Percentiles rank a stretch among this genome's conserved stretches.
Evolutionary conservation across 805 yeast genomes (phyloP).

Genomic region (Starmerella powellii): DNA sequence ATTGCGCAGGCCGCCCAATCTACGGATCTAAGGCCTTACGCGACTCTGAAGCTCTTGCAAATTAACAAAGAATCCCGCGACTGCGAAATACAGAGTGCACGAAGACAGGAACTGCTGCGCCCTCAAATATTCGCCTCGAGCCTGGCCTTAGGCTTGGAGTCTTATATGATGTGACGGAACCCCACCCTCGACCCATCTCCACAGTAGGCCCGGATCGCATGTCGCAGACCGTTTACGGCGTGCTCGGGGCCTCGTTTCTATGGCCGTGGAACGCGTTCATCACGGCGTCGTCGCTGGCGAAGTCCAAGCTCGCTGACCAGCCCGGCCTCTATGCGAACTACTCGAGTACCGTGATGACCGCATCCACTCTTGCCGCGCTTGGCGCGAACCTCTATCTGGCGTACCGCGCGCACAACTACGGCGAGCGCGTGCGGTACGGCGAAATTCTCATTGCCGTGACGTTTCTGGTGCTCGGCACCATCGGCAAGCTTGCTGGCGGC

Average conservation of each 20-base stretch:
- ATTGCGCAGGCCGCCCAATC: too few relatives aligned
- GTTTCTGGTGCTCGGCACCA: conserved; percentile 46
- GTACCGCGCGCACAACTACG: conserved; percentile 51
- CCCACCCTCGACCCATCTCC: too few relatives aligned
- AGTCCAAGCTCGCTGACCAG: conserved; percentile 41
- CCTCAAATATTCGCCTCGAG: too few relatives aligned
- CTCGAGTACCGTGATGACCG: conserved; percentile 79
- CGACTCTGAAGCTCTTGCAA: too few relatives aligned
- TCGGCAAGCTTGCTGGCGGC: conserved; percentile 4
- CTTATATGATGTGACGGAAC: too few relatives aligned
- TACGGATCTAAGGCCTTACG: too few relatives aligned
- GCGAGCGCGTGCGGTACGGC: conserved; percentile 48
- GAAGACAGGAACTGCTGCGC: too few relatives aligned
- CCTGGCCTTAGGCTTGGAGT: too few relatives aligned
- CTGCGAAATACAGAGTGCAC: too few relatives aligned
- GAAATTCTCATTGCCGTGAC: conserved; percentile 43
- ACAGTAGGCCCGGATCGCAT: too few relatives aligned
- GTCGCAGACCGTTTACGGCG: conserved; percentile 33
- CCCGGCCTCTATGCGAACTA: conserved; percentile 38
- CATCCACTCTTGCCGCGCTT: conserved; percentile 60
- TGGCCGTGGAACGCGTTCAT: conserved; percentile 98
- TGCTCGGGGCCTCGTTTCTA: conserved; percentile 64
- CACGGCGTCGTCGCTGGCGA: conserved; percentile 73
- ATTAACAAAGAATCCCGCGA: too few relatives aligned
- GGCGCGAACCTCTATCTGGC: conserved; percentile 50